Conservation (phyloP, 2,329 filamentous ascomycete genomes). For the Pyricularia pennisetigena region DNA sequence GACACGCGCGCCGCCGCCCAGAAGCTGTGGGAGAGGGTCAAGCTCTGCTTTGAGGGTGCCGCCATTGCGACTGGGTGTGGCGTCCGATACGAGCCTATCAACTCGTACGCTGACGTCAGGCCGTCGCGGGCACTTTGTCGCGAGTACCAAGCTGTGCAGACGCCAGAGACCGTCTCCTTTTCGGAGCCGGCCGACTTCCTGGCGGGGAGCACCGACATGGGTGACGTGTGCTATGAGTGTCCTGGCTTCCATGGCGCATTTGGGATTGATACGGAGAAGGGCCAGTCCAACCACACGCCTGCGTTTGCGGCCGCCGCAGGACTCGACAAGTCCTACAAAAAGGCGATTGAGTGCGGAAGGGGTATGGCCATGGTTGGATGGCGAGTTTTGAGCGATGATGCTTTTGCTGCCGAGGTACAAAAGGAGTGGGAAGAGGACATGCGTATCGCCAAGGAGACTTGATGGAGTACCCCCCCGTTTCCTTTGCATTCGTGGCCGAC, state of each 20-base stretch:
- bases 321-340: slow-evolving; percentile 23
- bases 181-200: slow-evolving; percentile 18
- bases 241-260: slow-evolving; percentile 33
- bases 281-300: slow-evolving; percentile 30
- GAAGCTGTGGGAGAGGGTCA: slow-evolving; percentile 18
- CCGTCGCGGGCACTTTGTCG: slow-evolving; percentile 11
- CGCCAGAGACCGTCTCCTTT: slow-evolving; percentile 18
- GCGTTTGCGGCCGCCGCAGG: slow-evolving; percentile 27
- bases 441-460: slow-evolving; percentile 14
- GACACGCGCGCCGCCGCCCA: slow-evolving; percentile 24
- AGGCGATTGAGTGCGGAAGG: slow-evolving; percentile 21
- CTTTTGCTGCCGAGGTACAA: slow-evolving; percentile 13
- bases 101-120: slow-evolving; percentile 21
- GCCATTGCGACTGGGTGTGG: slow-evolving; percentile 25
- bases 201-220: slow-evolving; percentile 25
- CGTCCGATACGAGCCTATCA: slow-evolving; percentile 17
- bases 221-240: slow-evolving; percentile 32
- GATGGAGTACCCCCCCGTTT: background rate
- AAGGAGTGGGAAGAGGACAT: slow-evolving; percentile 21
- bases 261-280: slow-evolving; percentile 23
- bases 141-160: slow-evolving; percentile 19
- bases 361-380: slow-evolving; percentile 23
- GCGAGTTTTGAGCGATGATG: slow-evolving; percentile 16
- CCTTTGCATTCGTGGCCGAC: too few species aligned
- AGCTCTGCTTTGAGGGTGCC: slow-evolving; percentile 22